Evolutionary conservation across 129 eudicot species (phyloP).

Genomic region (Cynara cardunculus): DNA sequence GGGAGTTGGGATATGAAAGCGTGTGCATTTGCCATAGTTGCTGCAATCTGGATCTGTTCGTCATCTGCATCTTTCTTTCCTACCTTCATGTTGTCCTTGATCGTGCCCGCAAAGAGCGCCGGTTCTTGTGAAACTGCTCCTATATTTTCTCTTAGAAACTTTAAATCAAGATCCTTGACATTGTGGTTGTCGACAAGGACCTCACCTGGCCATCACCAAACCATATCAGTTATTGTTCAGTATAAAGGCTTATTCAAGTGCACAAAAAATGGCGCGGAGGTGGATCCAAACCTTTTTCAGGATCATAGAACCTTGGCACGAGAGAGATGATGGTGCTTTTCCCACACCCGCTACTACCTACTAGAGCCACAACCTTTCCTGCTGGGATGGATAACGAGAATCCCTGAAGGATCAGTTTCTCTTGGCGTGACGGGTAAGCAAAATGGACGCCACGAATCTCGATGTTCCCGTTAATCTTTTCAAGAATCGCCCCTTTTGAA

Average conservation of each 20-base stretch:
- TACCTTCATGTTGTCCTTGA: constrained; percentile 64
- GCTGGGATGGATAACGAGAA: constrained; percentile 79
- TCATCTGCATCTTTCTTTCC: constrained; percentile 66
- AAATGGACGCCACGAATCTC: constrained; percentile 57
- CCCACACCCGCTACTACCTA: constrained; percentile 88
- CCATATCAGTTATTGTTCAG: neutral
- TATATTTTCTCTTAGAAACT: constrained; percentile 60
- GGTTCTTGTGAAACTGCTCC: constrained; percentile 94
- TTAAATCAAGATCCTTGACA: constrained; percentile 66
- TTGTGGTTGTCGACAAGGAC: constrained; percentile 62
- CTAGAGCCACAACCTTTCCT: constrained; percentile 78
- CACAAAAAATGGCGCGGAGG: neutral
- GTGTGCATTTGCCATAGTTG: constrained; percentile 74
- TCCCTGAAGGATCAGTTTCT: constrained; percentile 59
- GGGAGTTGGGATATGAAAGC: constrained; percentile 83
- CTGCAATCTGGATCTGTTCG: constrained; percentile 54
- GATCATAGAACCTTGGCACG: constrained; percentile 74
- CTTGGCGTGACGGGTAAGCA: constrained; percentile 72
- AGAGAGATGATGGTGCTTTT: constrained; percentile 88
- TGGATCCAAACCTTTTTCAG: constrained; percentile 48
- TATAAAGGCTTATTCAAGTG: neutral
- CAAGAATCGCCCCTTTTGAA: constrained; percentile 44
- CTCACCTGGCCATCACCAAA: constrained; percentile 42
- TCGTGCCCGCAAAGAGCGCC: constrained; percentile 72
- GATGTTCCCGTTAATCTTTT: constrained; percentile 53